Conservation (phyloP, 169 alveolate species). For the Plasmodium gaboni region DNA sequence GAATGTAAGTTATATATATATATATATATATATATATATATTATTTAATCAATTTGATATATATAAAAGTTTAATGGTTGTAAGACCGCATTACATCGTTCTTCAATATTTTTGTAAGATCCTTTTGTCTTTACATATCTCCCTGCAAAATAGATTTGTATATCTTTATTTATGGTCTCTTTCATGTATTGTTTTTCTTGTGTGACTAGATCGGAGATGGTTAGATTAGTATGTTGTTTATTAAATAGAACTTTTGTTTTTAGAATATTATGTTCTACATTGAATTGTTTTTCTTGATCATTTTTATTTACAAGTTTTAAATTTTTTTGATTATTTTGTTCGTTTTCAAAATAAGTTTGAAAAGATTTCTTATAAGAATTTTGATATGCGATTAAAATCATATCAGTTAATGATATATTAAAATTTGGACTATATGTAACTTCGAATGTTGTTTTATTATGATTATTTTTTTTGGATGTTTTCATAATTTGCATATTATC, state of each 20-base stretch:
- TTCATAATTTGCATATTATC: conserved; percentile 18
- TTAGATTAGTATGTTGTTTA: conserved; percentile 1
- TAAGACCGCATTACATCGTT: conserved; percentile 60
- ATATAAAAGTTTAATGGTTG: conserved; percentile 50
- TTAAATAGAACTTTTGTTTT: conserved; percentile 26
- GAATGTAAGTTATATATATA: neutral
- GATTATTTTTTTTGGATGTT: neutral
- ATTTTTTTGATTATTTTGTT: neutral
- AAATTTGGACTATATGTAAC: conserved; percentile 25
- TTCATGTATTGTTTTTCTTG: conserved; percentile 34
- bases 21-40: conserved; percentile 1
- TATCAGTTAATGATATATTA: conserved; percentile 25
- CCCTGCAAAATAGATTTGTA: conserved; percentile 31
- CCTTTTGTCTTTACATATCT: conserved; percentile 56
- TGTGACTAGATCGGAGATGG: conserved; percentile 16
- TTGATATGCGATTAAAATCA: conserved; percentile 42
- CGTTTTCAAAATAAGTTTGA: conserved; percentile 11
- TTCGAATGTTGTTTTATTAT: conserved; percentile 3
- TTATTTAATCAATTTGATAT: neutral
- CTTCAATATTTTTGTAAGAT: conserved; percentile 42
- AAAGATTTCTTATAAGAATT: conserved; percentile 14
- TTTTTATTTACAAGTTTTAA: neutral
- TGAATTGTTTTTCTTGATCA: neutral
- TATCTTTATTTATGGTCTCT: conserved; percentile 7
- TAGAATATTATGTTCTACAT: conserved; percentile 5